Evolutionary conservation across 164 flowering plant species (phyloP), one percentile per base, ranked within the genome.

Genomic region (Nymphaea colorata): DNA sequence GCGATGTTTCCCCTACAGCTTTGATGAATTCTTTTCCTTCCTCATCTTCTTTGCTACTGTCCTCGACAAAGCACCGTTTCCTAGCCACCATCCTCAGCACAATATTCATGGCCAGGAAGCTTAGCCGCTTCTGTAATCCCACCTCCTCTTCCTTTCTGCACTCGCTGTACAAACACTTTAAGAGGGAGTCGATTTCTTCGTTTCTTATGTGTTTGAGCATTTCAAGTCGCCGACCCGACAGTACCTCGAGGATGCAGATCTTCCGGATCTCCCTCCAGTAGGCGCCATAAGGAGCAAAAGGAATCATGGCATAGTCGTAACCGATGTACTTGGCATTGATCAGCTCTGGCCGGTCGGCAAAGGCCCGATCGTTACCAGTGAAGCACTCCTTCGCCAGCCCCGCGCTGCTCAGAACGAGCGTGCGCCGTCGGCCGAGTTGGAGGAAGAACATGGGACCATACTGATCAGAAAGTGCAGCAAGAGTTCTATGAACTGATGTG

Each of bases 71-170:
- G 45, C 72, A 80, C 62, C 81, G 59, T 70, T 82, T 83, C 65
- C 81, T 83, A 1, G 81, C 78, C 6, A 79, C 57, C 81, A 85
- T 81, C 69, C 78, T 75, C 79, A 78, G 73, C 16, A 83, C 70
- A 3, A 68, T 70, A 57, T 81, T 82, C 45, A 75, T 73, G 4
- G 75, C 65, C 59, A 86, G 43, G 51, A 69, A 71, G 2, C 66
- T 36, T 11, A 83, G 65, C 59, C 66, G 75, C 59, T 78, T 42
- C 67, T 81, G 74, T 62, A 83, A 71, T 53, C 67, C 70, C 3
- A 65, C 62, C 44, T 43, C 16, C 12, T 42, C 6, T n/a, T 3
- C 41, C 16, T 36, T 17, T 61, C 16, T n/a, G n/a, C 16, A 6
- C 16, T 36, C 64, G 8, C 8, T 61, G 16, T 8, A 61, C 8